phyloP scores from a whole-genome alignment of 2,329 filamentous ascomycete genomes.

The Neopestalotiopsis sp. region DNA sequence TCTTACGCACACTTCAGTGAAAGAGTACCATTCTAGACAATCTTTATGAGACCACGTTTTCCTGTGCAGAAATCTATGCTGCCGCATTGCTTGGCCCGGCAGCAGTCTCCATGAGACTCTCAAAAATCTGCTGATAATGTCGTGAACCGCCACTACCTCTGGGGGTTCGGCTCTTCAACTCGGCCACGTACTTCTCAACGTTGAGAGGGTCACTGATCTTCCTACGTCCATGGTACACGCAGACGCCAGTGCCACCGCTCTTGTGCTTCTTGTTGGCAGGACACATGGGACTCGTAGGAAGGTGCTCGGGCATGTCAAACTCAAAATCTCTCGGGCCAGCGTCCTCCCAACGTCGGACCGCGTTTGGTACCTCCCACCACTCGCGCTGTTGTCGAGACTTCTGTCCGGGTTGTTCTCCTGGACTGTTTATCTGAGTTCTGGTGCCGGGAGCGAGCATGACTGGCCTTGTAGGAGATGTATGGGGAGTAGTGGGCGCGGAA shows the following conservation, averaged over 20 bases:
- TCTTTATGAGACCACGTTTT: too few species aligned
- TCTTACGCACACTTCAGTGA: too few species aligned
- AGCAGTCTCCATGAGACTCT: too few species aligned
- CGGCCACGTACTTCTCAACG: neutral
- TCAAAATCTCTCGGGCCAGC: slow-evolving; percentile 42
- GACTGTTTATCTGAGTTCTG: neutral
- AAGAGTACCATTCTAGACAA: too few species aligned
- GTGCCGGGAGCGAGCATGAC: neutral
- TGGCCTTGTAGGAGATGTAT: slow-evolving; percentile 28
- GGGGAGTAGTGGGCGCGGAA: slow-evolving; percentile 20
- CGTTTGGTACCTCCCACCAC: slow-evolving; percentile 38
- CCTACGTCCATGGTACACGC: slow-evolving; percentile 54
- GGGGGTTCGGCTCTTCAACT: neutral
- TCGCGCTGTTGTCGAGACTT: slow-evolving; percentile 23
- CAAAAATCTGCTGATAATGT: neutral
- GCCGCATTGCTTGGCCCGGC: too few species aligned
- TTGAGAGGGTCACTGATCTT: slow-evolving; percentile 23
- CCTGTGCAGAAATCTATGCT: too few species aligned
- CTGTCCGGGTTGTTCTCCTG: neutral
- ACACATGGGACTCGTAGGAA: slow-evolving; percentile 57
- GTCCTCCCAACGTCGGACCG: slow-evolving; percentile 31
- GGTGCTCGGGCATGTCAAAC: slow-evolving; percentile 57
- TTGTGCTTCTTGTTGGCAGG: slow-evolving; percentile 52
- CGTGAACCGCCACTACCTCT: neutral
- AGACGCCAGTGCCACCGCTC: slow-evolving; percentile 53